Evolutionary conservation across 345 rosid genomes (phyloP).

Genomic region (Rhodamnia rubescens): DNA sequence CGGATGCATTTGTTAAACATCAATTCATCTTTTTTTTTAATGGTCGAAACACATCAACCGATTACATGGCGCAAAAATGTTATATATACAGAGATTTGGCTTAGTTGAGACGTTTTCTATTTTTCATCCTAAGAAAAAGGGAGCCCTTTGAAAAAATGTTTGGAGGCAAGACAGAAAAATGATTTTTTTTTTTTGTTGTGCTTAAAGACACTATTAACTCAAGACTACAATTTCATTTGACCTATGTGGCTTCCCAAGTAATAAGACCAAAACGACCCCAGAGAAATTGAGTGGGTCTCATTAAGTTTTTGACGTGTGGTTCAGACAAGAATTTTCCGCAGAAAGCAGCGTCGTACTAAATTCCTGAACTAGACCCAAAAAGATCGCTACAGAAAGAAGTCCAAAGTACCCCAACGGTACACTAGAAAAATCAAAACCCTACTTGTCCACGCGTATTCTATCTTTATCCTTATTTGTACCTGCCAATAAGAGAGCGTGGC

Average conservation of each 20-base stretch:
- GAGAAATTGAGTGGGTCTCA: neutral
- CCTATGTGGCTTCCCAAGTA: too few relatives aligned
- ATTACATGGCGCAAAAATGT: neutral
- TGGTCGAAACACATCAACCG: neutral
- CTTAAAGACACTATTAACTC: neutral
- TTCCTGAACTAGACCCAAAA: neutral
- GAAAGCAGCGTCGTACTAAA: neutral
- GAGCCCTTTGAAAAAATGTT: neutral
- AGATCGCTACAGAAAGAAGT: neutral
- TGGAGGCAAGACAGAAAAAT: neutral
- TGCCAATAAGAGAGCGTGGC: slow-evolving; percentile 82
- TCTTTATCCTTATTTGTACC: slow-evolving; percentile 14
- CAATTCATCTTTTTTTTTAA: neutral
- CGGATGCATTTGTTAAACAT: neutral
- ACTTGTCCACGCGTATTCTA: neutral
- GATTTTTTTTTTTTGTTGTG: neutral
- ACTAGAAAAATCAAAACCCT: neutral
- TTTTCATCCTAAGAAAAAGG: neutral
- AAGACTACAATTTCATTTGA: neutral
- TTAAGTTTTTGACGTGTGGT: neutral
- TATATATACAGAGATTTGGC: neutral
- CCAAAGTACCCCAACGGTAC: neutral
- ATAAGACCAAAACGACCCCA: neutral
- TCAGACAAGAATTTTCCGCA: neutral
- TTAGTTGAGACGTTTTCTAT: neutral